These are phyloP conservation scores for Boletellus deceptivus DNA, from an alignment of 1,284 basidiomycete genomes.

Conservation along the genomic window DNA sequence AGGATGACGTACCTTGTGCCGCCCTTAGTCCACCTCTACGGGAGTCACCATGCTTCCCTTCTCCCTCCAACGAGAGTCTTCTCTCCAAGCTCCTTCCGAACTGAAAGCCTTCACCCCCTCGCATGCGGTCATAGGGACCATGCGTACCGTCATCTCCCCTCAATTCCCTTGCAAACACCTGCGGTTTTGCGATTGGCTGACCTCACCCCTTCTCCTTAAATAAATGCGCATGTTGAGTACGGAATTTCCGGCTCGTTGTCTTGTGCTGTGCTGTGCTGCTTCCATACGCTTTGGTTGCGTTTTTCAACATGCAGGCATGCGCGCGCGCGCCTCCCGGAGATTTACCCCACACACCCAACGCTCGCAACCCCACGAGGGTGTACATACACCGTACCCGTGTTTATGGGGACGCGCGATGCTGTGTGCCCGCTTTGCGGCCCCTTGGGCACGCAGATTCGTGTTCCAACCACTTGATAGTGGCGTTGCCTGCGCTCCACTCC, in stretches of 20 bases:
- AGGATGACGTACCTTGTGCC: conserved; percentile 2
- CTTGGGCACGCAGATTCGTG: background rate
- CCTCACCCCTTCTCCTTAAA: conserved; percentile 1
- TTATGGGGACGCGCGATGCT: background rate
- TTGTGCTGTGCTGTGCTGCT: background rate
- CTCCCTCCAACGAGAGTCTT: conserved; percentile 14
- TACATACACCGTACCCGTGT: conserved; percentile 1
- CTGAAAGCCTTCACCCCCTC: conserved; percentile 11
- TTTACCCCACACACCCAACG: conserved; percentile 16
- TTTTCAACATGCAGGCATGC: background rate
- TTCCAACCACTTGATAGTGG: conserved; percentile 1
- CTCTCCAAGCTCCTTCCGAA: conserved; percentile 28
- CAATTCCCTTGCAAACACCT: conserved; percentile 2
- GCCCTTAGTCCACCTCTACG: conserved; percentile 2
- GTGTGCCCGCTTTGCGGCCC: background rate
- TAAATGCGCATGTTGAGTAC: conserved; percentile 4
- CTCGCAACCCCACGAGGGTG: background rate
- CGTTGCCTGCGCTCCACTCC: conserved; percentile 16
- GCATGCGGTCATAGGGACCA: conserved; percentile 8
- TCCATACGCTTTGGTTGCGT: background rate
- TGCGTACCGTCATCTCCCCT: background rate
- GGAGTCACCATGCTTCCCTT: conserved; percentile 14
- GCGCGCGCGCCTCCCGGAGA: conserved; percentile 2
- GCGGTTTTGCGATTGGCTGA: conserved; percentile 16
- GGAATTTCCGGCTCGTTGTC: background rate